Conservation (phyloP, 371 early-diverging fungal genomes). For the Conidiobolus incongruus region DNA sequence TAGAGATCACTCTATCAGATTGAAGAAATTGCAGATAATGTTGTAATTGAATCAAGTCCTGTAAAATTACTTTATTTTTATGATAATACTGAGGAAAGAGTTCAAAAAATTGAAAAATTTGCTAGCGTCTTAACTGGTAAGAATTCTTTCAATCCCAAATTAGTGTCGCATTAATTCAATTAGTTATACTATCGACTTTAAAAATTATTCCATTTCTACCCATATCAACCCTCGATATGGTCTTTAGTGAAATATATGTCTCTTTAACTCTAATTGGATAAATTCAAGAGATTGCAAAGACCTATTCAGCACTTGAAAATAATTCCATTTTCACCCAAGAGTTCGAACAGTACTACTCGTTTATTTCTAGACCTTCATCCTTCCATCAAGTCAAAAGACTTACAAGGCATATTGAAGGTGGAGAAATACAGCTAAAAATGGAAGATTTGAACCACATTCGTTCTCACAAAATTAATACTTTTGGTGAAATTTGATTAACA, state of each 20-base stretch:
- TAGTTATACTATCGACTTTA: no score
- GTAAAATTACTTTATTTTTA: conserved; percentile 38
- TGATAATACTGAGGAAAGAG: not conserved
- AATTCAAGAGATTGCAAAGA: conserved; percentile 64
- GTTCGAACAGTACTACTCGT: conserved; percentile 74
- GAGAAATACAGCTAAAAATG: conserved; percentile 89
- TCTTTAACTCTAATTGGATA: conserved; percentile 89
- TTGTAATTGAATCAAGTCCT: conserved; percentile 82
- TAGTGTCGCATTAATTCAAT: not conserved
- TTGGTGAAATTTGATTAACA: conserved; percentile 83
- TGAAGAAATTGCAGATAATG: conserved; percentile 74
- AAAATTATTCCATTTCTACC: not conserved
- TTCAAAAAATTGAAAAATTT: conserved; percentile 1
- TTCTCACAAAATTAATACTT: conserved; percentile 94
- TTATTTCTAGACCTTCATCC: conserved; percentile 77
- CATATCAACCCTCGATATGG: conserved; percentile 50
- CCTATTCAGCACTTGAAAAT: conserved; percentile 48
- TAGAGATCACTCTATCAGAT: conserved; percentile 67
- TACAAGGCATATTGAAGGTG: conserved; percentile 57
- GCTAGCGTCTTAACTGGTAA: conserved; percentile 1
- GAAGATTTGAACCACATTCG: conserved; percentile 97
- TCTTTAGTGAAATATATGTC: conserved; percentile 87
- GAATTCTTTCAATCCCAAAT: not conserved
- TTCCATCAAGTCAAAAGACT: conserved; percentile 69
- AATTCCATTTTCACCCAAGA: conserved; percentile 81